A percentile compares a stretch with the other conserved stretches of the same genome.
Conservation (phyloP, 768 basidiomycete species). For the Trametes coccinea region DNA sequence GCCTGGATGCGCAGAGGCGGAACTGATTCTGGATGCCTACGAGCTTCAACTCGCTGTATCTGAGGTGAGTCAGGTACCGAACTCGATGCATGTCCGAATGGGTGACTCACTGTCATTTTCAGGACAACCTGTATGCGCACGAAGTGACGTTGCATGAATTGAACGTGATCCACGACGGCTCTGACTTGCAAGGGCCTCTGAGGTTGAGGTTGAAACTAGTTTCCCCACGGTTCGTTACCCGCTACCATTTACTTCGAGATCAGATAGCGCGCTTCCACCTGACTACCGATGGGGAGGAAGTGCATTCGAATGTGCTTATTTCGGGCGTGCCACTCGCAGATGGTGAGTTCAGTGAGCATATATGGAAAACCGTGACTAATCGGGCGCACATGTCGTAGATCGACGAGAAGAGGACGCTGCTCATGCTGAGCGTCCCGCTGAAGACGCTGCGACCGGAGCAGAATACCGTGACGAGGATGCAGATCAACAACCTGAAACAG, state of each 20-base stretch:
- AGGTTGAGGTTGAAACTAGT: slow-evolving; percentile 52
- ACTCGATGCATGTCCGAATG: neutral
- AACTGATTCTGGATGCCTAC: slow-evolving; percentile 69
- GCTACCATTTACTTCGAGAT: slow-evolving; percentile 64
- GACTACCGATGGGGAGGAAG: slow-evolving; percentile 21
- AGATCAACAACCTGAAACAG: too few relatives aligned
- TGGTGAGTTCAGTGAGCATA: too few relatives aligned
- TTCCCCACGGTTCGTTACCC: slow-evolving; percentile 62
- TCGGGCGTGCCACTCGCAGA: neutral
- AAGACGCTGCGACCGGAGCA: too few relatives aligned
- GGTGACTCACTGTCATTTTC: neutral
- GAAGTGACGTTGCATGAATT: slow-evolving; percentile 74
- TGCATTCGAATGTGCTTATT: neutral
- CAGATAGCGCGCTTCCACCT: slow-evolving; percentile 47
- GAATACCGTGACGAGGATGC: too few relatives aligned
- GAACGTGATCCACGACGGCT: slow-evolving; percentile 67
- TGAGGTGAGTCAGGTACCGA: slow-evolving; percentile 49
- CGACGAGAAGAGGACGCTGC: too few relatives aligned
- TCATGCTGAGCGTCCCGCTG: too few relatives aligned
- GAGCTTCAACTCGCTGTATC: slow-evolving; percentile 64
- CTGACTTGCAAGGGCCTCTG: slow-evolving; percentile 61
- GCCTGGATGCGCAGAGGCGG: slow-evolving; percentile 53
- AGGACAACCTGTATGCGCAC: slow-evolving; percentile 72
- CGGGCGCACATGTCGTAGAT: too few relatives aligned
- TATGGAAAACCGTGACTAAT: too few relatives aligned